phyloP scores from a whole-genome alignment of 176 grass and related monocot species.

The Musa itinerans region DNA sequence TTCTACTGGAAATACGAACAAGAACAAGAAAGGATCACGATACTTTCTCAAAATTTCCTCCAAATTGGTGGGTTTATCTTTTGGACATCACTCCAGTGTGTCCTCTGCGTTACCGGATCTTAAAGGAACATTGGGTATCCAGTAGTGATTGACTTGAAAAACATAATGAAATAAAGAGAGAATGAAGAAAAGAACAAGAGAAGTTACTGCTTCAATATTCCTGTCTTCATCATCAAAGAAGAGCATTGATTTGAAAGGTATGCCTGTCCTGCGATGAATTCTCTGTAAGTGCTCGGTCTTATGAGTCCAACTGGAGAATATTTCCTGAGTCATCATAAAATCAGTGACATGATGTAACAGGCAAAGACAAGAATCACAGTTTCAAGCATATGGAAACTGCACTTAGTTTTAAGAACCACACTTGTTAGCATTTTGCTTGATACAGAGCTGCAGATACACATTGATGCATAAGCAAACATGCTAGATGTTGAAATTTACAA shows the following conservation, averaged over 20 bases:
- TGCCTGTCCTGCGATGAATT: not conserved
- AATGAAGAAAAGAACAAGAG: not conserved
- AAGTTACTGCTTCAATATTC: constrained; percentile 4
- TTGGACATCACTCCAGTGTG: not conserved
- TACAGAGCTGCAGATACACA: no score
- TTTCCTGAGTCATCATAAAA: not conserved
- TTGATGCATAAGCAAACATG: no score
- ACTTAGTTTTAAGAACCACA: no score
- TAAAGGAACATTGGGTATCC: not conserved
- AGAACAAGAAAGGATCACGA: no score
- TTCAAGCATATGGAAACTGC: no score
- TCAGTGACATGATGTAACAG: not conserved
- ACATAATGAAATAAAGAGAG: not conserved
- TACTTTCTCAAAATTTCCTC: no score
- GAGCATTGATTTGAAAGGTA: constrained; percentile 11
- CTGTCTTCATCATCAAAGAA: constrained; percentile 16
- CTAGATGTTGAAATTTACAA: no score
- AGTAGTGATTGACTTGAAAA: not conserved
- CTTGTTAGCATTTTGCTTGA: no score
- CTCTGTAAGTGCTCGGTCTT: constrained; percentile 11
- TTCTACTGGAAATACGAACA: no score
- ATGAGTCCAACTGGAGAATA: constrained; percentile 5
- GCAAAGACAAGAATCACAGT: not conserved
- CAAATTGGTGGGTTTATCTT: not conserved
- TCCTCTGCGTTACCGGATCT: not conserved